phyloP scores from a whole-genome alignment of 768 basidiomycete genomes.

The Russula dissimulans region DNA sequence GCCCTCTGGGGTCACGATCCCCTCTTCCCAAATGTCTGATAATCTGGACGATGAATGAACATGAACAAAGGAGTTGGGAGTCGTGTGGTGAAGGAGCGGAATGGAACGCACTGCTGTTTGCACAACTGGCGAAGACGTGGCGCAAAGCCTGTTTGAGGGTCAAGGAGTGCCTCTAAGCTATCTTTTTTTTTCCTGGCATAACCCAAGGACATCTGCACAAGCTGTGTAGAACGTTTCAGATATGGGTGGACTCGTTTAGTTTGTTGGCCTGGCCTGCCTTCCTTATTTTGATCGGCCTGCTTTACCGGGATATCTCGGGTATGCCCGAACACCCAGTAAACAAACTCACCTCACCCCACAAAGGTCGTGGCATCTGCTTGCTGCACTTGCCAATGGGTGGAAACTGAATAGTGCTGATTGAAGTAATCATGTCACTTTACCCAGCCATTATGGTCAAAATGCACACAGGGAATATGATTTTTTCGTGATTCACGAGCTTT shows the following conservation, averaged over 20 bases:
- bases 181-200: slow-evolving; percentile 44
- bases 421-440: too few species aligned
- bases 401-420: too few species aligned
- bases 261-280: too few species aligned
- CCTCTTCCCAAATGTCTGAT: slow-evolving; percentile 40
- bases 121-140: slow-evolving; percentile 47
- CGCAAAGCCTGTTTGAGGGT: slow-evolving; percentile 62
- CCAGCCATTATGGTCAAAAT: too few species aligned
- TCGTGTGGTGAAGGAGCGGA: not conserved
- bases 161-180: slow-evolving; percentile 51
- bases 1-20: slow-evolving; percentile 34
- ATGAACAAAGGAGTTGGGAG: not conserved
- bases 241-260: too few species aligned
- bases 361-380: too few species aligned
- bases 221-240: slow-evolving; percentile 42
- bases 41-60: slow-evolving; percentile 37
- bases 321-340: too few species aligned
- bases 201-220: slow-evolving; percentile 56
- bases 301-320: too few species aligned
- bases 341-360: too few species aligned
- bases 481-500: too few species aligned
- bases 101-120: slow-evolving; percentile 45
- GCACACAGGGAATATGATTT: too few species aligned
- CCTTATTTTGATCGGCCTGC: slow-evolving; percentile 20
- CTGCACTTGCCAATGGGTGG: too few species aligned